These are phyloP conservation scores for Cardamine chenopodiifolia DNA, from an alignment of 345 rosid species.

Conservation along the genomic window DNA sequence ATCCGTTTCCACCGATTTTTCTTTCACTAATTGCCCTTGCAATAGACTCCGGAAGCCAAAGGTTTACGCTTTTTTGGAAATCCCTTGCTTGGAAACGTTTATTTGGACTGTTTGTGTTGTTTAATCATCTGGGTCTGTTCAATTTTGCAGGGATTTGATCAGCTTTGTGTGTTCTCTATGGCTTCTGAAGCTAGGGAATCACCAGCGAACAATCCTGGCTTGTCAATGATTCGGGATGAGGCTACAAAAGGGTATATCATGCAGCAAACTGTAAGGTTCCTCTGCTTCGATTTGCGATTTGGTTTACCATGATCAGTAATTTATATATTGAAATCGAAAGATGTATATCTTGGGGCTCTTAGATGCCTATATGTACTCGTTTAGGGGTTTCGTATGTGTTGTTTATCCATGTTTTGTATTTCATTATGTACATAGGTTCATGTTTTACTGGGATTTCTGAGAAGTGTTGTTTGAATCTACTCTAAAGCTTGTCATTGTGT, in stretches of 20 bases:
- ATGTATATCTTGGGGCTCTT: not conserved
- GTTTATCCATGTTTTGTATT: not conserved
- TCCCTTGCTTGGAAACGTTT: not conserved
- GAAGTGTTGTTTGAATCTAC: conserved; percentile 3
- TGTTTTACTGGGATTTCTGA: not conserved
- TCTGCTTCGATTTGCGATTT: not conserved
- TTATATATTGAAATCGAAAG: not conserved
- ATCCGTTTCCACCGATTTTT: conserved; percentile 24
- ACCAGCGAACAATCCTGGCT: conserved; percentile 78
- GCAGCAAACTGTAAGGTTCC: conserved; percentile 81
- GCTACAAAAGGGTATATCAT: conserved; percentile 82
- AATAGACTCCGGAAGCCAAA: conserved; percentile 15
- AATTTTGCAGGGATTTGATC: conserved; percentile 47
- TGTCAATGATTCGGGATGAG: conserved; percentile 59
- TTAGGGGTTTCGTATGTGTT: not conserved
- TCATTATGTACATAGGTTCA: not conserved
- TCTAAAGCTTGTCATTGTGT: conserved; percentile 4
- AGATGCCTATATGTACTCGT: not conserved
- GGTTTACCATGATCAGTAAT: not conserved
- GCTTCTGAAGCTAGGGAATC: conserved; percentile 75
- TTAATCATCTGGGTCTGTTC: conserved; percentile 26
- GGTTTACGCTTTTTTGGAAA: conserved; percentile 22
- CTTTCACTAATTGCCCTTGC: conserved; percentile 13
- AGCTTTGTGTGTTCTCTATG: conserved; percentile 64
- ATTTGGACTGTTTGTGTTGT: not conserved